phyloP scores from a whole-genome alignment of 208 protist genomes.

The Crithidia brevicula region DNA sequence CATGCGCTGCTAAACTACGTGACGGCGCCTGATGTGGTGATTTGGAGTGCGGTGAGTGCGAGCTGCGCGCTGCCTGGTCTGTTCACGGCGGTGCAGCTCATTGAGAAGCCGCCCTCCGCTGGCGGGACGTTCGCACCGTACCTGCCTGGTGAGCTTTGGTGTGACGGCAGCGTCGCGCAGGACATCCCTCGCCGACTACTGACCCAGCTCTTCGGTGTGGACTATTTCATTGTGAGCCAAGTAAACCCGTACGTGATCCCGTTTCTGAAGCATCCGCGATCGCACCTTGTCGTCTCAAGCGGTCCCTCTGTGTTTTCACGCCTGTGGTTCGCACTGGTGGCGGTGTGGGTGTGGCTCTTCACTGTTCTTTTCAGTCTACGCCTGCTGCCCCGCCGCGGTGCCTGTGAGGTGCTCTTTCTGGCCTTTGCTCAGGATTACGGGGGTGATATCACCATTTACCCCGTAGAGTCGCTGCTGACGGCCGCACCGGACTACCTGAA shows the following conservation, averaged over 20 bases:
- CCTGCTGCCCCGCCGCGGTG: constrained; percentile 42
- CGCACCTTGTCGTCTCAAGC: constrained; percentile 25
- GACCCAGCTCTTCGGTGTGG: constrained; percentile 73
- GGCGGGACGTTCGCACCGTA: constrained; percentile 48
- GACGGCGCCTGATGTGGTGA: constrained; percentile 77
- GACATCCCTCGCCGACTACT: constrained; percentile 72
- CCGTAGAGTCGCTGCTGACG: constrained; percentile 50
- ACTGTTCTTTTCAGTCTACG: constrained; percentile 45
- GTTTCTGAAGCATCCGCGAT: constrained; percentile 54
- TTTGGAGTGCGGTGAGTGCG: constrained; percentile 79
- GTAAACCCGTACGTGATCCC: constrained; percentile 86
- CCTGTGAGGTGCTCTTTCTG: constrained; percentile 44
- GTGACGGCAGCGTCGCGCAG: constrained; percentile 63
- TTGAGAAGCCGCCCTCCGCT: constrained; percentile 48
- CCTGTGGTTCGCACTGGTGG: constrained; percentile 35
- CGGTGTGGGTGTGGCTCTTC: constrained; percentile 46
- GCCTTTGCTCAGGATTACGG: constrained; percentile 63
- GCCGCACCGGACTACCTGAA: constrained; percentile 69
- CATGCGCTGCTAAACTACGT: constrained; percentile 85
- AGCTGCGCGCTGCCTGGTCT: constrained; percentile 71
- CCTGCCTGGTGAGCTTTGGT: constrained; percentile 62
- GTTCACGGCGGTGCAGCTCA: constrained; percentile 71
- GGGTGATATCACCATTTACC: constrained; percentile 74
- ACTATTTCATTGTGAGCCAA: constrained; percentile 83
- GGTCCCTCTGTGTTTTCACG: constrained; percentile 25